Conservation (phyloP, 305 asterid species). For the Rubia occidens region DNA sequence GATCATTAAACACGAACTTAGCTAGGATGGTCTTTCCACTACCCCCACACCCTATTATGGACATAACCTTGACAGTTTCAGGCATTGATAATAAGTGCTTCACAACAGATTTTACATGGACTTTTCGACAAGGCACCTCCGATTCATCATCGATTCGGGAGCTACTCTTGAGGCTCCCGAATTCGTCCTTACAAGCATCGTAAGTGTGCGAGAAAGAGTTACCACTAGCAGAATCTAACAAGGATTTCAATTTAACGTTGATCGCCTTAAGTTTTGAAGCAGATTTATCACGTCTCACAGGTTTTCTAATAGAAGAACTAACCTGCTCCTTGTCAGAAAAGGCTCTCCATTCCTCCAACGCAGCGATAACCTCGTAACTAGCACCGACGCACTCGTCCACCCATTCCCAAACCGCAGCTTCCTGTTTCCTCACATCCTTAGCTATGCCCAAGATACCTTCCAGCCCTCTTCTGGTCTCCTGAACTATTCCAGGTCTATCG, state of each 20-base stretch:
- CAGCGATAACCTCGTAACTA: too few species aligned
- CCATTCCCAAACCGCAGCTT: too few species aligned
- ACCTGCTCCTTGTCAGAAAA: too few species aligned
- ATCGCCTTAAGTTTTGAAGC: background rate
- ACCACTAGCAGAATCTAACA: background rate
- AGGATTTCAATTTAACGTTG: background rate
- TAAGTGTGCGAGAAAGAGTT: background rate
- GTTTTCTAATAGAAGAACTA: too few species aligned
- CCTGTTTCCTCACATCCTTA: too few species aligned
- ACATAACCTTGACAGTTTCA: background rate
- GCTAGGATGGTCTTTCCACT: constrained; percentile 6
- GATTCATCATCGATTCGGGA: background rate
- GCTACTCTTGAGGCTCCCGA: background rate
- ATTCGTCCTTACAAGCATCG: background rate
- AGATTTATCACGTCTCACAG: background rate
- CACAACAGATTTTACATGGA: background rate
- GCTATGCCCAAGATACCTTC: too few species aligned
- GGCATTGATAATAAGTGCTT: background rate
- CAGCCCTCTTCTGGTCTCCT: too few species aligned
- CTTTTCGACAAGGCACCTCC: background rate
- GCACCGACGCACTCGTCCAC: too few species aligned
- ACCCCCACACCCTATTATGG: background rate
- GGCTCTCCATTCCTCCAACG: too few species aligned
- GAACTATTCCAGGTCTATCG: too few species aligned
- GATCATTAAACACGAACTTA: background rate